Evolutionary conservation across 2,329 filamentous ascomycete genomes (phyloP), one percentile per base, ranked within the genome.

Genomic region (Gaeumannomyces tritici): DNA sequence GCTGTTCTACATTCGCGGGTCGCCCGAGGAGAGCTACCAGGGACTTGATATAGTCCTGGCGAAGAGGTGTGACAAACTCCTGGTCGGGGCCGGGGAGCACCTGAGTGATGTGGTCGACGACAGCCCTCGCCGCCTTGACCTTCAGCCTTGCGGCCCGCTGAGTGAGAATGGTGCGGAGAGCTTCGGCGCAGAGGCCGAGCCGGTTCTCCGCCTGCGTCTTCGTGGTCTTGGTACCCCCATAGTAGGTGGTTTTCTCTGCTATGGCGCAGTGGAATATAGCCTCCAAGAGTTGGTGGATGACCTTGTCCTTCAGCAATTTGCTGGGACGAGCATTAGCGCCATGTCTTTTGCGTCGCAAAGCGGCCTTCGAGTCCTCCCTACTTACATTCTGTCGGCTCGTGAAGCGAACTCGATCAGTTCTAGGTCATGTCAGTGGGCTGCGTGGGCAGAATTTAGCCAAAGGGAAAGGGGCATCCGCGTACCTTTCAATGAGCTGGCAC

Each of bases 21-120:
- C 89, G 84, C 55, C 86, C 84, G 24, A 98, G 80, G 3, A 97
- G 75, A 31, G 83, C 80, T 5, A 83, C 79, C 66, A 99, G 76
- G 26, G 87, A 83, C 76, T 90, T 96, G 67, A 90, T 81, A 71
- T 97, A 96, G 70, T 95, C 86, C 59, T 86, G 81, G 28, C 87
- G 76, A 6, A 99, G 79, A 15, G 89, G 87, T 63, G 86, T 80
- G 66, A 91, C 86, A 62, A 89, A 83, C 2, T 79, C 81, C 18
- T 85, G 85, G 62, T 86, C 83, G 1, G 80, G 73, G 21, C 79
- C 82, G 2, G 86, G 83, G 4, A 96, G 79, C 24, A 86, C 85
- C 66, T 96, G 87, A 3, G 85, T 87, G 64, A 98, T 88, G 74
- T 96, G 92, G 66, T 91, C 87, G 66, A 96, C 79, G 21, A 97